Base-by-base conservation (phyloP, 805 yeast genomes). In the Candida sanyiensis region DNA sequence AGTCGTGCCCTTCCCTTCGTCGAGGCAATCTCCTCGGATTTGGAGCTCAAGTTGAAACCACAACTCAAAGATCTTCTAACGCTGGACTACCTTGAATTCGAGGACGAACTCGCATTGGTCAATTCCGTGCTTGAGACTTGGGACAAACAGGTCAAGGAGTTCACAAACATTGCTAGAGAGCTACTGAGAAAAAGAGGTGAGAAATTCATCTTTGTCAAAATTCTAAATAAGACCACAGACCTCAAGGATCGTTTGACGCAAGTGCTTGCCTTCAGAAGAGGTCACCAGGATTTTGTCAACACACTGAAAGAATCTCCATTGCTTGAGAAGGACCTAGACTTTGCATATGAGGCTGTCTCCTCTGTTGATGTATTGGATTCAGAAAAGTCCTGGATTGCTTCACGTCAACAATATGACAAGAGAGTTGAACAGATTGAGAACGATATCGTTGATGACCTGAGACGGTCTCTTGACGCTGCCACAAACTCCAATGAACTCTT, bases 101-200 rank as follows among this genome's bases (percentile, higher is more conserved):
- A 58, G 3, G 40, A 37, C 0, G 34, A 58, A 1, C 46, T 70
- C 1, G 31, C 51, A 1, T 55, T 57, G 1, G 46, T 73, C 0
- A 47, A 55, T 2, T 42, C 53, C 0, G 52, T 70, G 1, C 66
- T 79, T 23, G 59, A 55, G 2, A 57, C 68, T 1, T 74, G 89
- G 66, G 94, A 86, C 26, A 69, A 66, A 20, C 71, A 73, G 28
- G 54, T 77, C 9, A 78, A 80, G 51, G 84, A 77, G 39, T 75
- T 80, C 61, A 73, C 78, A 2, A 71, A 75, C 37, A 54, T 83
- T 30, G 74, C 86, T 0, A 70, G 97, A 40, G 96, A 89, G 43
- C 58, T 83, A 3, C 65, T 84, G 28, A 66, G 96, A 46, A 83
- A 79, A 49, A 62, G 93, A 30, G 75, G 77, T 7, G 90, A 83